Percentiles rank a stretch among this genome's conserved stretches.
Evolutionary conservation across 2,329 filamentous ascomycete species (phyloP).

Genomic region (Podosphaera leucotricha): DNA sequence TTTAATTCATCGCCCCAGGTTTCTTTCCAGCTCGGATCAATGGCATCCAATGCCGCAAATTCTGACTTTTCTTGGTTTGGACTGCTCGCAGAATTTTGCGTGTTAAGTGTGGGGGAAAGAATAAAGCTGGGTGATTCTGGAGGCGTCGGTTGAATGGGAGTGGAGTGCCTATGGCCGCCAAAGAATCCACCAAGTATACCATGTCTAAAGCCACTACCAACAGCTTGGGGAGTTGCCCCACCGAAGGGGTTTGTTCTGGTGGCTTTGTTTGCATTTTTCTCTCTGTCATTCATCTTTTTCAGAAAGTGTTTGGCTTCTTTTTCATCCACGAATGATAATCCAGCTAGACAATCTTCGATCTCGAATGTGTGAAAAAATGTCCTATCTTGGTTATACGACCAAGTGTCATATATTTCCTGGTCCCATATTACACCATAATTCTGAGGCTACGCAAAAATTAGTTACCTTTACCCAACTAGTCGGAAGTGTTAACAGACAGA

Average conservation of each 20-base stretch:
- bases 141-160: slow-evolving; percentile 23
- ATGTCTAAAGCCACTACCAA: slow-evolving; percentile 19
- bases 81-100: slow-evolving; percentile 21
- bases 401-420: slow-evolving; percentile 91
- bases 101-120: slow-evolving; percentile 17
- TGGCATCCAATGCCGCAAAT: slow-evolving; percentile 37
- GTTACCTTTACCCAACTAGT: not conserved
- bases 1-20: slow-evolving; percentile 40
- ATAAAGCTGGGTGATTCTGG: slow-evolving; percentile 30
- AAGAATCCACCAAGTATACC: slow-evolving; percentile 36
- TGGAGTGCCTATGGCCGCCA: slow-evolving; percentile 31
- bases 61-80: slow-evolving; percentile 28
- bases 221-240: slow-evolving; percentile 20
- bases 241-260: slow-evolving; percentile 59
- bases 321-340: slow-evolving; percentile 81
- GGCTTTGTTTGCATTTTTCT: slow-evolving; percentile 83
- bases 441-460: slow-evolving; percentile 29
- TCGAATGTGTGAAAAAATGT: slow-evolving; percentile 98
- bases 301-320: slow-evolving; percentile 94
- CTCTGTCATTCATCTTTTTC: slow-evolving; percentile 90
- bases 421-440: slow-evolving; percentile 83
- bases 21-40: slow-evolving; percentile 40
- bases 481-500: slow-evolving; percentile 36
- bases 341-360: slow-evolving; percentile 74
- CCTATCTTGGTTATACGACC: slow-evolving; percentile 87